Evolutionary conservation across 805 yeast species (phyloP).

Genomic region (Wickerhamomyces kurtzmanii): DNA sequence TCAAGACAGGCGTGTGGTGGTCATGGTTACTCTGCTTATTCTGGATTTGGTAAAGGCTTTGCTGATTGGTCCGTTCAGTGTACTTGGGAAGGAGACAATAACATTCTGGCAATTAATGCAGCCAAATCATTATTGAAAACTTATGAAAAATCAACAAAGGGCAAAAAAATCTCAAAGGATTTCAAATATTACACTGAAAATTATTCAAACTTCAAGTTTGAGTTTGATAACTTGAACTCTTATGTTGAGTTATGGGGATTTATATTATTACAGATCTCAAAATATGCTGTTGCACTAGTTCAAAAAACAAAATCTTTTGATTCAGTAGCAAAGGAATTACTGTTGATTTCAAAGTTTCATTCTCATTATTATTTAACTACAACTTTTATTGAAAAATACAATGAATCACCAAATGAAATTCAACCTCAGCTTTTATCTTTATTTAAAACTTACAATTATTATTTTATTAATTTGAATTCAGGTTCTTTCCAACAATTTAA

Average conservation of each 20-base stretch:
- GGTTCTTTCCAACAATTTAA: conserved; percentile 62
- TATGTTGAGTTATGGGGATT: conserved; percentile 18
- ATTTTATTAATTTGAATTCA: conserved; percentile 60
- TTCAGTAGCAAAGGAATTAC: conserved; percentile 26
- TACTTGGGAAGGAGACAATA: conserved; percentile 98
- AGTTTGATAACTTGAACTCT: conserved; percentile 18
- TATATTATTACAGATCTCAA: conserved; percentile 16
- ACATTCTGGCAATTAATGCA: conserved; percentile 70
- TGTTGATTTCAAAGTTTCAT: conserved; percentile 28
- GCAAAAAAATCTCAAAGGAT: conserved; percentile 20
- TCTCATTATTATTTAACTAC: conserved; percentile 26
- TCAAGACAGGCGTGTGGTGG: conserved; percentile 94
- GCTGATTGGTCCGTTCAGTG: conserved; percentile 96
- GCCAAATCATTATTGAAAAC: conserved; percentile 59
- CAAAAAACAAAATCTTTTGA: conserved; percentile 19
- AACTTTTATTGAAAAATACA: conserved; percentile 20
- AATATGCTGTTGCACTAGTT: conserved; percentile 16
- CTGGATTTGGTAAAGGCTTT: conserved; percentile 83
- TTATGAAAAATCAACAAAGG: conserved; percentile 25
- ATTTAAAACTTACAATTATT: conserved; percentile 55
- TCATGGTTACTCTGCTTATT: conserved; percentile 90
- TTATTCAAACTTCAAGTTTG: too few relatives aligned
- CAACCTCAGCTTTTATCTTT: too few relatives aligned
- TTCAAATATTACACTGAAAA: conserved; percentile 20
- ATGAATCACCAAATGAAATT: too few relatives aligned